Base-by-base conservation (phyloP, 116 monocot species). In the Iris pallida region DNA sequence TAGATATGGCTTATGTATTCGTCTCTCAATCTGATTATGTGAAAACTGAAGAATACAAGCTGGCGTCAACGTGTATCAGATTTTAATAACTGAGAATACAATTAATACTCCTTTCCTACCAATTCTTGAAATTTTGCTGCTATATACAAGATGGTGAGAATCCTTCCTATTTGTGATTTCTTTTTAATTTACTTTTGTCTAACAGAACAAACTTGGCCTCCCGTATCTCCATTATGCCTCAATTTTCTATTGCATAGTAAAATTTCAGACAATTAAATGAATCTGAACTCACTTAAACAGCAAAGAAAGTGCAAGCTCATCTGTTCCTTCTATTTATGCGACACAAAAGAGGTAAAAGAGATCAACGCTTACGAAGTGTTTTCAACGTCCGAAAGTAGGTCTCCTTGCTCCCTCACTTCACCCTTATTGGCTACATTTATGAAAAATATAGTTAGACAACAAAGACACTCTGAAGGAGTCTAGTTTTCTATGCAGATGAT, bases 371-470 rank as follows among this genome's bases (percentile, higher is more conserved):
- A 85, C 85, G 77, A 71, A 45, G 85, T 74, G 56, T 69, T 80
- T n/a, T 85, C 85, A 30, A 71, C 45, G 73, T 74, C 62, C 8
- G 77, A 71, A 55, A 74, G 68, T 44, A 59, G 49, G 74, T 68
- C 85, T 10, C 66, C 74, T 20, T 71, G 55, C 56, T 85, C 85
- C 44, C 77, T 80, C 69, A 80, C 77, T 47, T 85, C 85, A 59
- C 48, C 55, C 53, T 80, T 85, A 44, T 55, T 57, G 55, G 77
- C 85, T 85, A 68, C 71, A 81, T 52, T 48, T 16, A 57, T 18
- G 13, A 75, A 30, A 83, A 47, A 45, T 8, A 74, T 20, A 57
- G 8, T 68, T 54, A 49, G 16, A 64, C 42, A 57, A 10, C 7
- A 61, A 51, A 30, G 30, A 30, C 30, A 30, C 30, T 30, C 30